Evolutionary conservation across 495 filamentous ascomycete genomes (phyloP).

Genomic region (Astrothelium subdiscretum): DNA sequence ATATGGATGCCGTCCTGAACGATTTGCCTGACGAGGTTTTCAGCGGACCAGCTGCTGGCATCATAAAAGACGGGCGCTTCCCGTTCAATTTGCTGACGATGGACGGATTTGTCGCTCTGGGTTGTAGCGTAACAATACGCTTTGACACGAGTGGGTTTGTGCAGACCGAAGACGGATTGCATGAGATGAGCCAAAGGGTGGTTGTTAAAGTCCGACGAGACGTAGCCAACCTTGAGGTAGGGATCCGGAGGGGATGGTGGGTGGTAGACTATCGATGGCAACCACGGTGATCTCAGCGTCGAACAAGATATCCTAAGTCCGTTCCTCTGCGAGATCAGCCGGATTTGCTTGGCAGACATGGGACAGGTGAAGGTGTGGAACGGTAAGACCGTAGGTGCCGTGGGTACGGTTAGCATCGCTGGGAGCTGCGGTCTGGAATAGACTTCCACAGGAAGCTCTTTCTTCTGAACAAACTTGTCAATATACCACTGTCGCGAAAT

Average conservation of each 20-base stretch:
- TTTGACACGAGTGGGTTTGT: conserved; percentile 58
- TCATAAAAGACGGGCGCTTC: conserved; percentile 91
- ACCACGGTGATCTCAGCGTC: conserved; percentile 75
- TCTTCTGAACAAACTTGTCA: conserved; percentile 59
- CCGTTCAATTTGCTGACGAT: conserved; percentile 86
- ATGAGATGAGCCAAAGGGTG: conserved; percentile 94
- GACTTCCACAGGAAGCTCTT: conserved; percentile 41
- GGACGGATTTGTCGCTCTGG: conserved; percentile 76
- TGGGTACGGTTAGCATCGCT: conserved; percentile 61
- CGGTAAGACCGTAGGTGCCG: conserved; percentile 90
- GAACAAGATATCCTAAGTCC: conserved; percentile 85
- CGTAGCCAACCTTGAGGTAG: conserved; percentile 81
- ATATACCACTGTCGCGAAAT: conserved; percentile 82
- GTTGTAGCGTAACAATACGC: conserved; percentile 98
- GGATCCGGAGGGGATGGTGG: conserved; percentile 76
- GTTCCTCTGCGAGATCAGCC: conserved; percentile 91
- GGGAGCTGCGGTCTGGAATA: conserved; percentile 74
- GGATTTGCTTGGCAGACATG: conserved; percentile 83
- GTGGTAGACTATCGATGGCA: conserved; percentile 66
- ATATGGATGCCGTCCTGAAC: conserved; percentile 92
- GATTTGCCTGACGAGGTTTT: conserved; percentile 79
- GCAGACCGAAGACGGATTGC: conserved; percentile 96
- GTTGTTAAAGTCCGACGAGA: conserved; percentile 99
- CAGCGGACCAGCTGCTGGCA: conserved; percentile 75
- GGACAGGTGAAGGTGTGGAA: conserved; percentile 98